A percentile compares a stretch with the other conserved stretches of the same genome.
Evolutionary conservation across 1,139 yeast genomes (phyloP).

Genomic region (Pneumocystis wakefieldiae): DNA sequence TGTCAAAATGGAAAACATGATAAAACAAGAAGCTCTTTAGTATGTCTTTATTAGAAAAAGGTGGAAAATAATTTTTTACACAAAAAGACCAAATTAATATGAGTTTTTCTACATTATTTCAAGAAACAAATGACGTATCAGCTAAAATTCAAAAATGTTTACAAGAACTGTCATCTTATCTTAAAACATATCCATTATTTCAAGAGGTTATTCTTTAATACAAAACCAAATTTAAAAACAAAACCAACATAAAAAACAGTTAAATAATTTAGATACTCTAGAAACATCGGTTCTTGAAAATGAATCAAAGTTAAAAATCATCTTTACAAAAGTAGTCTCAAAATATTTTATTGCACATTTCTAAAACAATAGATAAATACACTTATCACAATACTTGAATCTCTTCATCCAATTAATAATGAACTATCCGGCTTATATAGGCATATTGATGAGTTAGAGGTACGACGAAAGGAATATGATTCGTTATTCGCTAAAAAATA

Average conservation of each 20-base stretch:
- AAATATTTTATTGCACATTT: background rate
- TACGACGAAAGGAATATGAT: background rate
- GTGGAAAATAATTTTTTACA: background rate
- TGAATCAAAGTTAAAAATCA: background rate
- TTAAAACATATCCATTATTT: background rate
- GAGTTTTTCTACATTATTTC: background rate
- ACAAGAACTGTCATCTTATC: background rate
- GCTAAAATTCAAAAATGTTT: background rate
- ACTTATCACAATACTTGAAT: background rate
- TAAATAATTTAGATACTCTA: background rate
- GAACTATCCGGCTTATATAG: background rate
- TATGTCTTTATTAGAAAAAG: background rate
- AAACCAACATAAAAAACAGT: background rate
- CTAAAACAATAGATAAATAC: background rate
- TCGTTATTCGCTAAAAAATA: background rate
- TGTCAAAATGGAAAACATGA: background rate
- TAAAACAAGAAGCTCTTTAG: background rate
- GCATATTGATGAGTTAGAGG: background rate
- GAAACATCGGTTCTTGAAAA: background rate
- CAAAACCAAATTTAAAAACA: background rate
- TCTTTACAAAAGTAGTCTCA: background rate
- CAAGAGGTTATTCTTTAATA: background rate
- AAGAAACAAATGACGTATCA: background rate
- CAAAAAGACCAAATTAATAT: background rate
- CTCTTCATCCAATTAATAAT: background rate